These are phyloP conservation scores for Zymoseptoria passerinii DNA, from an alignment of 2,329 filamentous ascomycete genomes.

Conservation along the genomic window DNA sequence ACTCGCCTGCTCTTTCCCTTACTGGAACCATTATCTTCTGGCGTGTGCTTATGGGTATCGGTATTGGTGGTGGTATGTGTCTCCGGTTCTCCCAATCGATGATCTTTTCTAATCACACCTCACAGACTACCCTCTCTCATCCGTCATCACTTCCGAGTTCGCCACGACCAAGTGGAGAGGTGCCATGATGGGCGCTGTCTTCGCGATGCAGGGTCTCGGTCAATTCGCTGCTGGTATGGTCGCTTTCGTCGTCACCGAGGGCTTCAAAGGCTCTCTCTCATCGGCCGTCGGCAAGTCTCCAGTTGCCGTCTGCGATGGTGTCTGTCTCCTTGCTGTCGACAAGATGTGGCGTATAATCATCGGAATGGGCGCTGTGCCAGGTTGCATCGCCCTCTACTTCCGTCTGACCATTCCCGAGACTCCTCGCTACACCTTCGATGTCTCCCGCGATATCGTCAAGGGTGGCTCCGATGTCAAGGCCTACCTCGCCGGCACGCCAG, in stretches of 20 bases:
- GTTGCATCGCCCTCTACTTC: constrained; percentile 75
- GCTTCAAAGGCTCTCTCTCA: constrained; percentile 34
- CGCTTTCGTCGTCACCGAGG: constrained; percentile 54
- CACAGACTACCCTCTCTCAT: constrained; percentile 67
- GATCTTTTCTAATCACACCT: background rate
- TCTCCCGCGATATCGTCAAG: constrained; percentile 65
- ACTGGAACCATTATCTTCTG: constrained; percentile 68
- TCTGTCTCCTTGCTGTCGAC: constrained; percentile 64
- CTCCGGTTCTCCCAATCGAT: background rate
- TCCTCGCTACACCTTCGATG: constrained; percentile 79
- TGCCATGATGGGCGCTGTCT: constrained; percentile 80
- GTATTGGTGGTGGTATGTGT: constrained; percentile 55
- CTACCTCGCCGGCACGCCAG: constrained; percentile 59
- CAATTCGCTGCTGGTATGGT: constrained; percentile 69
- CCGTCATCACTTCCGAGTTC: constrained; percentile 81
- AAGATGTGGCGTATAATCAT: constrained; percentile 83
- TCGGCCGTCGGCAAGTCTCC: constrained; percentile 24
- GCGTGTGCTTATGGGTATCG: constrained; percentile 71
- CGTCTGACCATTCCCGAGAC: constrained; percentile 82
- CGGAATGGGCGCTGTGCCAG: constrained; percentile 72
- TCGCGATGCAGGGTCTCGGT: constrained; percentile 79
- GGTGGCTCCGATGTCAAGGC: constrained; percentile 63
- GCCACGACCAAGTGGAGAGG: constrained; percentile 78
- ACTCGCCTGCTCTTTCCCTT: constrained; percentile 53
- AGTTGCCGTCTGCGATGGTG: constrained; percentile 50